Percentiles rank a stretch among this genome's conserved stretches.
Evolutionary conservation across 768 basidiomycete genomes (phyloP).

Genomic region (Suillus weaverae): DNA sequence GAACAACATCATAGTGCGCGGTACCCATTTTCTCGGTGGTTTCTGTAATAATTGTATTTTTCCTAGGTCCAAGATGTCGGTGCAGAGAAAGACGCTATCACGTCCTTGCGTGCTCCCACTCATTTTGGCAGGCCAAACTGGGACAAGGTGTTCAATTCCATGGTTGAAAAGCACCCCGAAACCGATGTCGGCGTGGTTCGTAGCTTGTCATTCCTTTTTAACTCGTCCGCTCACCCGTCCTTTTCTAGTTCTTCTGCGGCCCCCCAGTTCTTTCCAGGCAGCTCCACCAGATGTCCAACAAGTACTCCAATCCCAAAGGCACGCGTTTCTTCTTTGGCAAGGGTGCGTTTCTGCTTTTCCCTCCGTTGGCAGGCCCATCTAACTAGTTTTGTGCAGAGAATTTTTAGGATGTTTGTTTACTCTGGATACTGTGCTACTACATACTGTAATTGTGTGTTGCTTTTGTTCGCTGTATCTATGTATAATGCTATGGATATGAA

Average conservation of each 20-base stretch:
- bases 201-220: neutral
- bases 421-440: neutral
- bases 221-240: slow-evolving; percentile 30
- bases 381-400: slow-evolving; percentile 17
- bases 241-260: slow-evolving; percentile 77
- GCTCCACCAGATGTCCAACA: slow-evolving; percentile 81
- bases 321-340: slow-evolving; percentile 91
- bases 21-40: slow-evolving; percentile 3
- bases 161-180: slow-evolving; percentile 80
- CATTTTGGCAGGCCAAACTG: slow-evolving; percentile 92
- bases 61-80: slow-evolving; percentile 83
- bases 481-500: neutral
- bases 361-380: neutral
- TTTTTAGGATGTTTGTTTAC: slow-evolving; percentile 13
- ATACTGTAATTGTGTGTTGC: neutral
- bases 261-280: slow-evolving; percentile 67
- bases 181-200: slow-evolving; percentile 86
- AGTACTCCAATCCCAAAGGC: slow-evolving; percentile 75
- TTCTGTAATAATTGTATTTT: neutral
- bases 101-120: slow-evolving; percentile 84
- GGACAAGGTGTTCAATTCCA: slow-evolving; percentile 70
- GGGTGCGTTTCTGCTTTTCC: slow-evolving; percentile 45
- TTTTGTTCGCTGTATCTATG: neutral
- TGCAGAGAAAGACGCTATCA: slow-evolving; percentile 89
- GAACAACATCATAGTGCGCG: slow-evolving; percentile 82